These are phyloP conservation scores for Scytalidium sp. DNA, from an alignment of 2,329 filamentous ascomycete species.

Conservation along the genomic window DNA sequence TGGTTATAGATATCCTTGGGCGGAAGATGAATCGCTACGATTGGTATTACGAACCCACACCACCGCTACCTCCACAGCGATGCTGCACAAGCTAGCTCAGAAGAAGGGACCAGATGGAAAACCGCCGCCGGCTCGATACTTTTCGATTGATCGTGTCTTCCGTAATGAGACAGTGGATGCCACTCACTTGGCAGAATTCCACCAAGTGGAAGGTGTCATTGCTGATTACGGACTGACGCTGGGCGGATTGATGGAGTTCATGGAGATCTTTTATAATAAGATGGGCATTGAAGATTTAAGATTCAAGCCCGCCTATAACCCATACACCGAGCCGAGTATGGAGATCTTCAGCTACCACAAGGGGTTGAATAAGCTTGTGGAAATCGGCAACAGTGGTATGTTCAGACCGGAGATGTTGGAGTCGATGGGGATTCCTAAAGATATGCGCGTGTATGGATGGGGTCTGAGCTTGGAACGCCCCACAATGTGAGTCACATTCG, in stretches of 20 bases:
- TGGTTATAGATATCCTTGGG: constrained; percentile 95
- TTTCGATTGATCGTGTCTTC: constrained; percentile 98
- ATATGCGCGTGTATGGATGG: constrained; percentile 92
- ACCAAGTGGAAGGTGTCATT: constrained; percentile 98
- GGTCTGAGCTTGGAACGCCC: constrained; percentile 88
- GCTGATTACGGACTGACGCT: constrained; percentile 92
- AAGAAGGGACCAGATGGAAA: constrained; percentile 70
- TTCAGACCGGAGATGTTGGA: constrained; percentile 98
- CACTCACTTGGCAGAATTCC: constrained; percentile 96
- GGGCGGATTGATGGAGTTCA: constrained; percentile 89
- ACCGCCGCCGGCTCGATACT: constrained; percentile 78
- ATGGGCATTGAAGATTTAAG: constrained; percentile 86
- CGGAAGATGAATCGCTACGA: constrained; percentile 77
- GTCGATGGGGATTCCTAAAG: constrained; percentile 87
- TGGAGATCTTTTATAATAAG: constrained; percentile 93
- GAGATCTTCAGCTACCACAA: constrained; percentile 97
- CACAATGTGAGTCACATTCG: constrained; percentile 65
- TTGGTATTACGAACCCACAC: constrained; percentile 96
- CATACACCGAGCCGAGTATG: constrained; percentile 94
- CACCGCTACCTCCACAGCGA: constrained; percentile 85
- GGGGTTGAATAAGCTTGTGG: constrained; percentile 85
- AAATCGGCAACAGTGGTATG: constrained; percentile 98
- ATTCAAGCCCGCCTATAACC: constrained; percentile 98
- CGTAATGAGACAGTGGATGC: constrained; percentile 96
- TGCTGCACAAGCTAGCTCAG: constrained; percentile 85